phyloP scores from a whole-genome alignment of 345 rosid genomes.

The Lepidium sativum region DNA sequence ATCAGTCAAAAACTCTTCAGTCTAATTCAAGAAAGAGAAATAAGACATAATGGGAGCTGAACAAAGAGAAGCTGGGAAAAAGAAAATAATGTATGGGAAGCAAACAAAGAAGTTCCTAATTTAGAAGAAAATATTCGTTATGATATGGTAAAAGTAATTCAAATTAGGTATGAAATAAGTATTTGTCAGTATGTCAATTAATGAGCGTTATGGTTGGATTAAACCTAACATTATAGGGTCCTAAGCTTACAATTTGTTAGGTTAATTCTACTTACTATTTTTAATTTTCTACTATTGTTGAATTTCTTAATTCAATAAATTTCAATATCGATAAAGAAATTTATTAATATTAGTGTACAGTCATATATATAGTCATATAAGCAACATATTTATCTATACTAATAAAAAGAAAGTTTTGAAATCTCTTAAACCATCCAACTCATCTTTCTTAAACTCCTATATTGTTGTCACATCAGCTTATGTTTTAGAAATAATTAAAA shows the following conservation, averaged over 20 bases:
- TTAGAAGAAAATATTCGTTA: neutral
- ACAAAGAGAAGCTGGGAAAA: neutral
- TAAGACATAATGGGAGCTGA: neutral
- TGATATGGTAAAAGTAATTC: neutral
- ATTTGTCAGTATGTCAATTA: neutral
- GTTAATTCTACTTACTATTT: too few relatives aligned
- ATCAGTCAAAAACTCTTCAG: neutral
- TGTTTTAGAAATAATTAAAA: too few relatives aligned
- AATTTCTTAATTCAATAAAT: neutral
- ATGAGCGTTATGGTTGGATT: neutral
- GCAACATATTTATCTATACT: too few relatives aligned
- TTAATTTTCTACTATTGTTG: too few relatives aligned
- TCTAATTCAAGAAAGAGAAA: neutral
- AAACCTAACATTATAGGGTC: neutral
- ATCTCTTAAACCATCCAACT: too few relatives aligned
- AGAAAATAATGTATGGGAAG: neutral
- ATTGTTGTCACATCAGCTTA: too few relatives aligned
- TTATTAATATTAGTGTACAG: too few relatives aligned
- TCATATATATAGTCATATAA: too few relatives aligned
- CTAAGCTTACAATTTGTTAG: too few relatives aligned
- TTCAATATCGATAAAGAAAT: too few relatives aligned
- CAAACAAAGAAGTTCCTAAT: neutral
- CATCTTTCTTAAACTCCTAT: too few relatives aligned
- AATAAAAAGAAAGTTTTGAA: too few relatives aligned
- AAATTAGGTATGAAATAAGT: neutral